Evolutionary conservation across 495 filamentous ascomycete species (phyloP), one percentile per base, ranked within the genome.

Genomic region (Penicillium lagena): DNA sequence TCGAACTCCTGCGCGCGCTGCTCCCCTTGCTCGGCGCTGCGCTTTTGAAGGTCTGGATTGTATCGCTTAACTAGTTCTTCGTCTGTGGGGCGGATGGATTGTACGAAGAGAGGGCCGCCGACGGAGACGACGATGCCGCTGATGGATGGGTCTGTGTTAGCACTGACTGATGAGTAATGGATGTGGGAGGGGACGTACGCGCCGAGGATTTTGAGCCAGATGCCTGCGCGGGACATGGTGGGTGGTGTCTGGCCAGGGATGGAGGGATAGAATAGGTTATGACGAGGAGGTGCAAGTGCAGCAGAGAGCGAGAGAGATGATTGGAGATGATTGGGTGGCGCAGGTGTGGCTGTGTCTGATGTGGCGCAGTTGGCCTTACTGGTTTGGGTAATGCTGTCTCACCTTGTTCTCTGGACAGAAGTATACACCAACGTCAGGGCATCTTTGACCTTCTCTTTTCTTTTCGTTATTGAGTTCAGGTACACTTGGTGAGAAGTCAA

Each of bases 11-110:
- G 75, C 51, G 89, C 79, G 42, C 75, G 77, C 51, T 81, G 77
- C 37, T 82, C 71, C 28, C 90, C 78, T 41, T 84, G 75, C 56
- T 89, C 87, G 1, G 90, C 66, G 42, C 85, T 87, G 52, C 83
- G 78, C 63, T 86, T 86, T 60, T 91, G 87, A 4, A 97, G 78
- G 11, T 97, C 93, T 1, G 91, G 90, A 62, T 90, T 97, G 71
- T 96, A 97, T 63, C 75, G 81, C 75, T 90, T 76, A 71, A 95
- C 87, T 8, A 97, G 73, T 66, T 96, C 90, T 62, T 96, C 93
- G 51, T 96, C 89, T 7, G 87, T 81, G 4, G 94, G 93, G 40
- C 81, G 78, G 32, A 97, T 70, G 51, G 78, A 94, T 58, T 78
- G 72, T n/a, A 90, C 80, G 37, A 96, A 66, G 5, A 86, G 85